A percentile compares a stretch with the other conserved stretches of the same genome.
phyloP scores from a whole-genome alignment of 2,329 filamentous ascomycete genomes.

The Hymenoscyphus occultus region DNA sequence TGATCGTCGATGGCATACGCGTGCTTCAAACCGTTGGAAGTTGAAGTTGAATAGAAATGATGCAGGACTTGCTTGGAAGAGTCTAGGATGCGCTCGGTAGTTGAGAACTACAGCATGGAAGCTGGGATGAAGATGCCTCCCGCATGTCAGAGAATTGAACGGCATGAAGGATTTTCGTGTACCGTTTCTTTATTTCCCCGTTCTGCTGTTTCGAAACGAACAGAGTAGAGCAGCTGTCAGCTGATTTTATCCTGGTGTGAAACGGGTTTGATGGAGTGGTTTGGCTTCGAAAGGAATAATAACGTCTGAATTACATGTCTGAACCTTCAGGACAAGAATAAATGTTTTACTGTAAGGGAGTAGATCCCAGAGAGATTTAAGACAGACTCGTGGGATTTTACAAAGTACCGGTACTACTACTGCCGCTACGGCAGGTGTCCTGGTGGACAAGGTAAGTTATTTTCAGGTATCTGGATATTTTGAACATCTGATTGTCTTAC shows the following conservation, averaged over 20 bases:
- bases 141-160: neutral
- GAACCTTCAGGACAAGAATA: neutral
- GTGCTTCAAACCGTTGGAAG: neutral
- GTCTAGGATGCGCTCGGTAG: neutral
- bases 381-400: neutral
- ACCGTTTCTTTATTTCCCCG: neutral
- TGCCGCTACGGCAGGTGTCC: neutral
- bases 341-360: neutral
- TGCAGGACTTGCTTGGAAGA: neutral
- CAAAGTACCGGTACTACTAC: neutral
- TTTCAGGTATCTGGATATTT: too few species aligned
- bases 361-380: neutral
- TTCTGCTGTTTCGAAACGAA: slow-evolving; percentile 2
- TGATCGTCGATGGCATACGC: neutral
- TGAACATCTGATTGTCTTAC: too few species aligned
- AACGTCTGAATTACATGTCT: neutral
- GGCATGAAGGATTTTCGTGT: neutral
- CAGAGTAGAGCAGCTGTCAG: neutral
- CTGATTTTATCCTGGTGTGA: neutral
- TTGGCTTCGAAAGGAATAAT: neutral
- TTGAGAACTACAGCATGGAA: neutral
- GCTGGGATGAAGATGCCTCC: neutral
- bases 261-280: neutral
- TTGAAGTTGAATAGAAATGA: neutral
- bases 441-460: too few species aligned